Evolutionary conservation across 2,329 filamentous ascomycete genomes (phyloP).

Genomic region (Coleophoma eucalyptorum): DNA sequence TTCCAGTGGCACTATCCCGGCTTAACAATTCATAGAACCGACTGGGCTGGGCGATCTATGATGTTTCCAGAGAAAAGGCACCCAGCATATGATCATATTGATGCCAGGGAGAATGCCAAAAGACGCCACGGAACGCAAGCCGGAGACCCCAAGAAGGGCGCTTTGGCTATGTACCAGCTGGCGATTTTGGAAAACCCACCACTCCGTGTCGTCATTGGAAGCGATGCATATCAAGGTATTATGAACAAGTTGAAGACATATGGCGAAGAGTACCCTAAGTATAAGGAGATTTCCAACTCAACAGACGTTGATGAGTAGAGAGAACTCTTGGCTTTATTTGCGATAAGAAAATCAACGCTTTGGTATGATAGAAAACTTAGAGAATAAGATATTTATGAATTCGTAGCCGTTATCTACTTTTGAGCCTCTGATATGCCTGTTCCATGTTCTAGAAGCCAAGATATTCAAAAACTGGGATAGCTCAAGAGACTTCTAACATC

Average conservation of each 20-base stretch:
- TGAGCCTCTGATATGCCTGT: too few species aligned
- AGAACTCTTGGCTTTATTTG: too few species aligned
- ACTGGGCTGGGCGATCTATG: conserved; percentile 32
- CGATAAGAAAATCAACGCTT: too few species aligned
- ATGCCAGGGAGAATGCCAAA: conserved; percentile 35
- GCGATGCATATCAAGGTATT: conserved; percentile 18
- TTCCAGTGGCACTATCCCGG: too few species aligned
- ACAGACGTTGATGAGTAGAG: conserved; percentile 38
- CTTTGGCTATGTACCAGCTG: conserved; percentile 50
- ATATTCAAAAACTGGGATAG: too few species aligned
- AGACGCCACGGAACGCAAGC: conserved; percentile 24
- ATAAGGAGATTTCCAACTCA: conserved; percentile 44
- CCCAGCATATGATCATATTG: conserved; percentile 43
- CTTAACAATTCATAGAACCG: too few species aligned
- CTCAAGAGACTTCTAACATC: too few species aligned
- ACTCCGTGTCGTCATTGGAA: conserved; percentile 47
- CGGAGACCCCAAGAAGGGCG: conserved; percentile 44
- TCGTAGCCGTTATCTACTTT: too few species aligned
- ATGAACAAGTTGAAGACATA: conserved; percentile 45
- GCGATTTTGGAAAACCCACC: conserved; percentile 48
- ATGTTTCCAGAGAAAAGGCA: conserved; percentile 38
- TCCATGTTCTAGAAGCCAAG: too few species aligned
- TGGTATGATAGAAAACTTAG: too few species aligned
- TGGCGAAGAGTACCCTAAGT: conserved; percentile 41
- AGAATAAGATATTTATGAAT: too few species aligned